Evolutionary conservation across 164 flowering plant species (phyloP).

Genomic region (Piper longum): DNA sequence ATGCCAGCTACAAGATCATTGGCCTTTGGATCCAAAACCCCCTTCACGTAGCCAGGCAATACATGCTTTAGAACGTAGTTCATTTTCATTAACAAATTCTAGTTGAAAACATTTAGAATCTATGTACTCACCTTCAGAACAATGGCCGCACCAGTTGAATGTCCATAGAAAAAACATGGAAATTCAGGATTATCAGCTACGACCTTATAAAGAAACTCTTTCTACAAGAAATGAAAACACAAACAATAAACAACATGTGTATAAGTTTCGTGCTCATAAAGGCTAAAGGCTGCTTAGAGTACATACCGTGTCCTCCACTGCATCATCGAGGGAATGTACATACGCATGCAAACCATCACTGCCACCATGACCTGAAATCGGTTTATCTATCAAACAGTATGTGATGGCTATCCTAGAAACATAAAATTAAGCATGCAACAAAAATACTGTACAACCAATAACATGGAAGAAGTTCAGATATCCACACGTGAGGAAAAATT

Average conservation of each 20-base stretch:
- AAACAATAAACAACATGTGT: too few relatives aligned
- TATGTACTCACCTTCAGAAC: constrained; percentile 42
- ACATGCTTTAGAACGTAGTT: too few relatives aligned
- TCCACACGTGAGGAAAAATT: too few relatives aligned
- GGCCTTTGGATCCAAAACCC: constrained; percentile 51
- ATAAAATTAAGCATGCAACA: background rate
- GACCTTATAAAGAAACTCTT: constrained; percentile 47
- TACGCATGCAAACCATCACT: constrained; percentile 87
- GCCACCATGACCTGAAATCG: constrained; percentile 70
- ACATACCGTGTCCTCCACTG: constrained; percentile 15
- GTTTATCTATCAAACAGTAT: too few relatives aligned
- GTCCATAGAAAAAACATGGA: constrained; percentile 83
- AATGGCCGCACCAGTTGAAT: constrained; percentile 88
- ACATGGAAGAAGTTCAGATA: too few relatives aligned
- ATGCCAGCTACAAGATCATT: constrained; percentile 24
- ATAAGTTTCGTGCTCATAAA: too few relatives aligned
- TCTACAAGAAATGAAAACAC: constrained; percentile 21
- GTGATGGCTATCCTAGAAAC: background rate
- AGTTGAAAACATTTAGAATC: too few relatives aligned
- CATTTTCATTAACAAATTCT: too few relatives aligned
- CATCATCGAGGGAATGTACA: constrained; percentile 71
- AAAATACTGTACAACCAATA: background rate
- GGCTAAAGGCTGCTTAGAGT: too few relatives aligned
- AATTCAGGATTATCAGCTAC: constrained; percentile 55
- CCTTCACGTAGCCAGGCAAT: constrained; percentile 20